Percentiles rank a stretch among this genome's conserved stretches.
phyloP scores from a whole-genome alignment of 176 grass and related monocot species.

The Oryza longistaminata region DNA sequence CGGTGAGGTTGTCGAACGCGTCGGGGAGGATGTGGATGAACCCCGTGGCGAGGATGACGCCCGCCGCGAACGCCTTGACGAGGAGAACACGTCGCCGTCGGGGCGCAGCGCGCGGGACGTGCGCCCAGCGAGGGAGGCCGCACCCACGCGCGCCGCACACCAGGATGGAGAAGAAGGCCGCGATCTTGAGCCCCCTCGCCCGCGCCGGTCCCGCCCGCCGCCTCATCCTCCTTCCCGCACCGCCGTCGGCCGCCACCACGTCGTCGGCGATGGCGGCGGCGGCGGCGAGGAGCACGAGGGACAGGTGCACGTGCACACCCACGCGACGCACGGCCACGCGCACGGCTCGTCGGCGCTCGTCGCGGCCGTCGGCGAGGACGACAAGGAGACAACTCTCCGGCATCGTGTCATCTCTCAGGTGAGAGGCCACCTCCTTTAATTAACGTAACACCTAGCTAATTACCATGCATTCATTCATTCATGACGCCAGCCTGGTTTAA shows the following conservation, averaged over 20 bases:
- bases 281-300: conserved; percentile 16
- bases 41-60: conserved; percentile 58
- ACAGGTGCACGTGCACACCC: conserved; percentile 45
- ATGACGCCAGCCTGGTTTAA: too few species aligned
- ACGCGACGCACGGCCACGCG: conserved; percentile 54
- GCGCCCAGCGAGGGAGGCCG: conserved; percentile 48
- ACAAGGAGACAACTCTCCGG: conserved; percentile 29
- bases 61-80: conserved; percentile 62
- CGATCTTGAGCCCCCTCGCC: conserved; percentile 43
- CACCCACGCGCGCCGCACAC: conserved; percentile 54
- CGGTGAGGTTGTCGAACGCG: conserved; percentile 47
- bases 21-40: conserved; percentile 65
- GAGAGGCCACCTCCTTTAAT: not conserved
- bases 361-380: conserved; percentile 32
- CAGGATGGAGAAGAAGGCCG: conserved; percentile 59
- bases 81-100: conserved; percentile 53
- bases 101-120: conserved; percentile 40
- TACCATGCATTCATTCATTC: not conserved
- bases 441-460: not conserved
- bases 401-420: conserved; percentile 62
- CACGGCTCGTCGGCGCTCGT: conserved; percentile 46
- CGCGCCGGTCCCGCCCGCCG: not conserved
- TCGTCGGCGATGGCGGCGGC: not conserved
- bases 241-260: too few species aligned
- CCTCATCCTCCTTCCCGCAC: not conserved